These are phyloP conservation scores for Erodium maritimum DNA, from an alignment of 345 rosid genomes.

Conservation along the genomic window DNA sequence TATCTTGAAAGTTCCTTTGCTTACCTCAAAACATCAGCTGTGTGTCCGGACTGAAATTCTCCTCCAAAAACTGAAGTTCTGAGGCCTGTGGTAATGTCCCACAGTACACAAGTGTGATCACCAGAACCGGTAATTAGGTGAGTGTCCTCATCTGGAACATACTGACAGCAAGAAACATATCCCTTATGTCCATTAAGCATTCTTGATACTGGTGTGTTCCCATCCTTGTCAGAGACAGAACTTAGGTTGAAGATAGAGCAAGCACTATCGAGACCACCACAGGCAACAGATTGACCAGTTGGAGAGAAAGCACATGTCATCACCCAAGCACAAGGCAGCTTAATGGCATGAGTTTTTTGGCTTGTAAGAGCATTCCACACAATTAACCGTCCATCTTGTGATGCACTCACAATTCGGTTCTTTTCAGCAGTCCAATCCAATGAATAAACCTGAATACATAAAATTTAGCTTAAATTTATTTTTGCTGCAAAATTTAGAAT, in stretches of 20 bases:
- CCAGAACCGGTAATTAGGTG: slow-evolving; percentile 86
- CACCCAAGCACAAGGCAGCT: slow-evolving; percentile 95
- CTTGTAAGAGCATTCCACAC: slow-evolving; percentile 97
- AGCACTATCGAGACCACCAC: slow-evolving; percentile 92
- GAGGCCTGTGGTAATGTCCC: slow-evolving; percentile 97
- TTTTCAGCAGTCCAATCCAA: slow-evolving; percentile 83
- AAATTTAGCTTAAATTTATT: neutral
- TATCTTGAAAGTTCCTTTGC: neutral
- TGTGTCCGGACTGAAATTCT: slow-evolving; percentile 95
- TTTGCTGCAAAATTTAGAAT: neutral
- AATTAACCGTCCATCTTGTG: slow-evolving; percentile 86
- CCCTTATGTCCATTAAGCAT: slow-evolving; percentile 90
- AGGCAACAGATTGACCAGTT: slow-evolving; percentile 81
- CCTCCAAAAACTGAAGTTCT: slow-evolving; percentile 95
- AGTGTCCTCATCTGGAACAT: slow-evolving; percentile 79
- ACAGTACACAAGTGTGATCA: slow-evolving; percentile 81
- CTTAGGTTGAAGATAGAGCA: slow-evolving; percentile 91
- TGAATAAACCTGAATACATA: slow-evolving; percentile 55
- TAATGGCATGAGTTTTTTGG: slow-evolving; percentile 93
- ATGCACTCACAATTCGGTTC: slow-evolving; percentile 87
- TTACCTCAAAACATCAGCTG: slow-evolving; percentile 87
- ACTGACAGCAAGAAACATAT: slow-evolving; percentile 87
- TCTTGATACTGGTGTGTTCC: slow-evolving; percentile 56
- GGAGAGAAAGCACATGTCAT: slow-evolving; percentile 99
- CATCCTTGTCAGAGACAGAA: slow-evolving; percentile 76